Conservation (phyloP, 148 eudicot species). For the Camellia granthamiana region DNA sequence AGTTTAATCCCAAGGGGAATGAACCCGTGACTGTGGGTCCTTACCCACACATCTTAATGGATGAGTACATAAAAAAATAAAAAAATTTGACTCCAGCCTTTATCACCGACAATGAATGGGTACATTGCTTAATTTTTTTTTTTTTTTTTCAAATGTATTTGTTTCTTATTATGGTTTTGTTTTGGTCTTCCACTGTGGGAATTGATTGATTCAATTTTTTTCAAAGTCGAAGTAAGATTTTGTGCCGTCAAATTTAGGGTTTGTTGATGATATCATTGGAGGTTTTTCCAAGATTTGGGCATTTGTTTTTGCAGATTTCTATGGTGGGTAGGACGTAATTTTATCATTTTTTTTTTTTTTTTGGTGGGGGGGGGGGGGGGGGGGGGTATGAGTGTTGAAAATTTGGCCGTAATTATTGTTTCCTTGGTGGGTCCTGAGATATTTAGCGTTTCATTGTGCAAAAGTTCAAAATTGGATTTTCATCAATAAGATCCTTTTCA, state of each 20-base stretch:
- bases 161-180: not conserved
- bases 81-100: no score
- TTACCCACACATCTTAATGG: no score
- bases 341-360: not conserved
- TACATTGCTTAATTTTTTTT: not conserved
- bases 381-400: constrained; percentile 14
- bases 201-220: constrained; percentile 2
- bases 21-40: no score
- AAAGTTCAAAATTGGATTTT: not conserved
- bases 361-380: not conserved
- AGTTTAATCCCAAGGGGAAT: no score
- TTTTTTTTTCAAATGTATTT: not conserved
- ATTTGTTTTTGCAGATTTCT: not conserved
- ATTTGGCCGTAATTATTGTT: not conserved
- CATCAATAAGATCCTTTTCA: not conserved
- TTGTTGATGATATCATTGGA: constrained; percentile 2
- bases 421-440: not conserved
- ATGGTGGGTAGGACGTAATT: not conserved
- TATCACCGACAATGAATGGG: no score
- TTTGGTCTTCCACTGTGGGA: constrained; percentile 8
- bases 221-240: constrained; percentile 7
- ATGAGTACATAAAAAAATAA: no score
- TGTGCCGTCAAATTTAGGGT: constrained; percentile 22
- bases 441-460: not conserved
- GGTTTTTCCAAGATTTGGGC: not conserved